Evolutionary conservation across 2,329 filamentous ascomycete genomes (phyloP).

Genomic region (Leptographium galeiforme): DNA sequence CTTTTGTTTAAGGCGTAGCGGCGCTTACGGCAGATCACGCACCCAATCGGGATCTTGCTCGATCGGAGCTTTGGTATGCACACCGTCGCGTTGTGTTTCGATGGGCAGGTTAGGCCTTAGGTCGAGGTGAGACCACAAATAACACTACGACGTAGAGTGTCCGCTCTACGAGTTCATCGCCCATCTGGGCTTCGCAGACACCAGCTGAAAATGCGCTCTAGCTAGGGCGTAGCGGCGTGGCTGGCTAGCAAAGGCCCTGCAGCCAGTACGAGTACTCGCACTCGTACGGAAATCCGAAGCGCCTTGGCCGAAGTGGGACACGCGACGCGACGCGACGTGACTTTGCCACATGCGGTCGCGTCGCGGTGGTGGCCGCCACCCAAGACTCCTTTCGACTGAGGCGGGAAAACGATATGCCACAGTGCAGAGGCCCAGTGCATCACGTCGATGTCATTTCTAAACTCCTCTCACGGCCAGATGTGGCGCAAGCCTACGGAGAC

Average conservation of each 20-base stretch:
- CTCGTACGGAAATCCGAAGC: neutral
- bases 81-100: no score
- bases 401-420: no score
- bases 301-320: neutral
- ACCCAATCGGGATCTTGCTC: neutral
- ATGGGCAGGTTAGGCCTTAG: no score
- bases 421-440: no score
- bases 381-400: no score
- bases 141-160: no score
- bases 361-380: neutral
- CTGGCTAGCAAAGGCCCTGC: neutral
- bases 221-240: neutral
- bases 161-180: no score
- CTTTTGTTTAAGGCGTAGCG: neutral
- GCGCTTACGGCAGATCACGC: conserved; percentile 8
- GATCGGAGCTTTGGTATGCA: no score
- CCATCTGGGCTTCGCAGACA: neutral
- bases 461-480: no score
- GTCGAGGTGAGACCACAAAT: no score
- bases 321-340: conserved; percentile 9
- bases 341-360: neutral
- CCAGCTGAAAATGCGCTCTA: neutral
- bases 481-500: no score
- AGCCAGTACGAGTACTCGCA: neutral
- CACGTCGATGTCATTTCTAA: no score